Evolutionary conservation across 768 basidiomycete genomes (phyloP), one percentile per base, ranked within the genome.

Genomic region (Sutorius australiensis): DNA sequence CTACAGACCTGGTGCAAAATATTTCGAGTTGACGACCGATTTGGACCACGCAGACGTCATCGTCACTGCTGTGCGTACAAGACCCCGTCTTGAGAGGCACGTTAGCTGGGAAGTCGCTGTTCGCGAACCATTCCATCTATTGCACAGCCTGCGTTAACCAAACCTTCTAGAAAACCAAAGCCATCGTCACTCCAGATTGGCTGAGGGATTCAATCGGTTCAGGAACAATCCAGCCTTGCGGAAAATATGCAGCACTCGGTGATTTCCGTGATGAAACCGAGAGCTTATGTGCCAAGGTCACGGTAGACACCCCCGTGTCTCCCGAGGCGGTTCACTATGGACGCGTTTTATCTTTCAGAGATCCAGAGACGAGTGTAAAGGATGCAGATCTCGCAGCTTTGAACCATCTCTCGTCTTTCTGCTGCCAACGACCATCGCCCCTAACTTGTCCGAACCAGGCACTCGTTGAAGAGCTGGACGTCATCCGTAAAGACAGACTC

Each of bases 151-250:
- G 34, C 34, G 1, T 46, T 59, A 41, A 46, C 54, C 51, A 30
- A 33, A 41, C 28, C 2, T 38, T 5, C n/a, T 60, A 89, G 86
- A 80, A 76, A 72, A 73, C 74, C 32, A 90, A 86, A 60, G 73
- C 78, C 0, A 77, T 90, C 21, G 87, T 92, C 11, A 83, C 78
- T 2, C 86, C 87, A 1, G 72, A 80, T 31, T 92, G 89, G 89
- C 75, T 92, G 16, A 74, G 67, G 31, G 78, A 86, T 51, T 87
- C 84, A 3, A 68, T 82, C 16, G 61, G 67, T 24, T 68, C 73
- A 39, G 73, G 76, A 1, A 70, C 61, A 14, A 61, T 73, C 0
- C 68, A 83, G 3, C 78, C 84, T 0, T 88, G 72, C 54, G 77
- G 72, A 1, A 68, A 74, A 34, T 90, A 84, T 63, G 74, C 79